Base-by-base conservation (phyloP, 2,329 filamentous ascomycete species). In the Anthostomella pinea region DNA sequence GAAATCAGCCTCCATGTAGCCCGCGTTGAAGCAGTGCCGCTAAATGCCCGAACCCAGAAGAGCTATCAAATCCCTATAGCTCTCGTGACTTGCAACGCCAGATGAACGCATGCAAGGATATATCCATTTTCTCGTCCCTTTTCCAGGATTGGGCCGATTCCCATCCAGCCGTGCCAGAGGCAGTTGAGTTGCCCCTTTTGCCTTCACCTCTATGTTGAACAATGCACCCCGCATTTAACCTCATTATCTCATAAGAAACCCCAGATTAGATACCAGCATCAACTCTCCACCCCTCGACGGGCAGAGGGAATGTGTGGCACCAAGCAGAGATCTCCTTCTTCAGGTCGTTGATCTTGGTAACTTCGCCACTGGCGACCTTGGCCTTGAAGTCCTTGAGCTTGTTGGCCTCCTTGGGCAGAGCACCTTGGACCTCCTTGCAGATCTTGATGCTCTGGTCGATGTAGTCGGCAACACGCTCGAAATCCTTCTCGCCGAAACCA, bases 341-440 rank as follows among this genome's bases (percentile, higher is more conserved):
- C 63, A 95, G 77, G 53, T 76, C 78, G 64, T 85, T 82, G 69
- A 98, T 91, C 73, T 90, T 86, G 44, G 79, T 68, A 31, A 95
- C 75, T 59, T 84, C 78, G 48, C 88, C 90, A 52, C 75, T 71
- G 40, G 85, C 79, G 45, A 95, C 87, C 79, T 88, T 91, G 63
- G 81, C 82, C 78, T 91, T 94, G 85, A 98, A 97, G 76, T 98
- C 93, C 83, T 97, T 97, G 67, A 95, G 87, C 82, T 94, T 96
- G 82, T 97, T 98, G 59, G 87, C 88, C 68, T 93, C 86, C 81
- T 96, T 96, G 65, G 93, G 91, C 16, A 97, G 79, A 48, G 76
- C 72, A 41, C 63, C 74, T 75, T 97, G 93, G 56, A 95, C 75
- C 60, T 90, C 82, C 78, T 89, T 88, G 77, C 84, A 87, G 60